Conservation (phyloP, 768 basidiomycete genomes). For the Termitomyces heimii region DNA sequence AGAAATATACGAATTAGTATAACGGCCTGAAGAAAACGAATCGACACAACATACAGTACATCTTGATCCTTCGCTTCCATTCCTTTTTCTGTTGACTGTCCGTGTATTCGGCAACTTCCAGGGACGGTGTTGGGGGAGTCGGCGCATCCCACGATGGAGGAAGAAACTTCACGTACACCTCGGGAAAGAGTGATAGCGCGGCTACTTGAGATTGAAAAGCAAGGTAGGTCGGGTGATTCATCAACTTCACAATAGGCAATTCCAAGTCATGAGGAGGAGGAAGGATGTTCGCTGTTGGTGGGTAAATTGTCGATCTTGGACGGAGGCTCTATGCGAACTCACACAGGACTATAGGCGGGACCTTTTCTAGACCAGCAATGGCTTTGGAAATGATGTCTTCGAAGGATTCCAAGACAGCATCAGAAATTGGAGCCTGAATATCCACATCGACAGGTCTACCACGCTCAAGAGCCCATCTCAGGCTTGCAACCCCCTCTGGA, state of each 20-base stretch:
- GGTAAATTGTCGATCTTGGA: conserved; percentile 4
- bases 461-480: conserved; percentile 61
- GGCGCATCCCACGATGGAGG: conserved; percentile 72
- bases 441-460: conserved; percentile 69
- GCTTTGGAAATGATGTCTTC: conserved; percentile 70
- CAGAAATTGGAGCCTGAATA: conserved; percentile 49
- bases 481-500: conserved; percentile 43
- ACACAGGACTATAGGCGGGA: conserved; percentile 66
- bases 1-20: conserved; percentile 4
- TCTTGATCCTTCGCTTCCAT: conserved; percentile 71
- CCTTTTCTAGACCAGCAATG: conserved; percentile 35
- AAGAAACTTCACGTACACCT: conserved; percentile 65
- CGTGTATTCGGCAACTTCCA: conserved; percentile 27
- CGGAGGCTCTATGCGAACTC: conserved; percentile 17
- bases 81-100: conserved; percentile 53
- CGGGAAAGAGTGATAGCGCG: conserved; percentile 69
- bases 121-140: conserved; percentile 40
- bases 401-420: conserved; percentile 53
- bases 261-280: conserved; percentile 73
- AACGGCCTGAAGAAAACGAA: background rate
- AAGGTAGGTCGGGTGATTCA: conserved; percentile 70
- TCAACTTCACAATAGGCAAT: conserved; percentile 70
- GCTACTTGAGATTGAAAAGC: conserved; percentile 70
- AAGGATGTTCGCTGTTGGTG: conserved; percentile 59
- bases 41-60: conserved; percentile 62